Conservation (phyloP, 257 asterid species). For the Ophiorrhiza pumila region DNA sequence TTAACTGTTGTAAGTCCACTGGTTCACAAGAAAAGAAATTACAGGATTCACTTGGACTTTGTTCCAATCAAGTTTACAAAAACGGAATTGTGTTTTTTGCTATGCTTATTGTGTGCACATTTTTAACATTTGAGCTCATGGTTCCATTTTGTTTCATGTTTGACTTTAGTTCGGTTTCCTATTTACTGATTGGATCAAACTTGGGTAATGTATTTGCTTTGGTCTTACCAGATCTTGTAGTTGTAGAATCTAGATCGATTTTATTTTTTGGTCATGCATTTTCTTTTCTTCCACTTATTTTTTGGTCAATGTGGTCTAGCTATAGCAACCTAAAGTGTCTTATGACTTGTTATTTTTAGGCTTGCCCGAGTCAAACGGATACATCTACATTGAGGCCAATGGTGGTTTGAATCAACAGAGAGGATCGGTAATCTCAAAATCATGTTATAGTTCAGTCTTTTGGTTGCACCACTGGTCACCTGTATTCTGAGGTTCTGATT, state of each 20-base stretch:
- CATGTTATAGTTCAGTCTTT: background rate
- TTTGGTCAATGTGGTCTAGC: background rate
- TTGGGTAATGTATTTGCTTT: background rate
- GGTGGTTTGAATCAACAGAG: constrained; percentile 99
- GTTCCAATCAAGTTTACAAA: background rate
- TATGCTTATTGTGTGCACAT: background rate
- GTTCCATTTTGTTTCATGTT: background rate
- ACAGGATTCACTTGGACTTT: background rate
- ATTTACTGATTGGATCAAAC: background rate
- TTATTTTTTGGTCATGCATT: background rate
- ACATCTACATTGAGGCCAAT: constrained; percentile 69
- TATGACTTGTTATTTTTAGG: constrained; percentile 19
- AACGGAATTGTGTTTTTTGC: background rate
- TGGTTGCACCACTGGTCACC: background rate
- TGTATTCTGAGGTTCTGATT: constrained; percentile 4
- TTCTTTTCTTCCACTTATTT: background rate
- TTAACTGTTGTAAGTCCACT: background rate
- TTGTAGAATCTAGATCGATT: background rate
- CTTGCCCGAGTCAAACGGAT: constrained; percentile 53
- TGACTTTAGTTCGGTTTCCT: background rate
- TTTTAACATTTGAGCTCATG: background rate
- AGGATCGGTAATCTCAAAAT: constrained; percentile 58
- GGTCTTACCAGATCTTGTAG: background rate
- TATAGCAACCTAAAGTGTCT: background rate
- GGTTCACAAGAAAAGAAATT: background rate